Evolutionary conservation across 345 rosid species (phyloP), one percentile per base, ranked within the genome.

Genomic region (Syzygium oleosum): DNA sequence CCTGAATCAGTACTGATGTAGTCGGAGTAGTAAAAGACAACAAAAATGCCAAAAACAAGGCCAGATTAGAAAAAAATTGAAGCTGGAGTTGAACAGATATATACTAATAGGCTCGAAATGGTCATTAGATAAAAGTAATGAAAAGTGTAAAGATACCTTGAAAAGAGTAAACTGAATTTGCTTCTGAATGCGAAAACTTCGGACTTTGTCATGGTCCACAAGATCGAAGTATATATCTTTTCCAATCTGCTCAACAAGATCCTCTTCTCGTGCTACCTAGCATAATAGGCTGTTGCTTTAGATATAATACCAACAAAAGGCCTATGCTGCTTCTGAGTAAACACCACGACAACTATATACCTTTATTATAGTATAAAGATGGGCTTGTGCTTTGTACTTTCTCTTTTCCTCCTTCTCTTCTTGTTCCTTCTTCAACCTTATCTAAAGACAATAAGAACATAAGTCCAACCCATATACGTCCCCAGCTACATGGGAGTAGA

Each of bases 131-230:
- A 55, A 55, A 49, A 49, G n/a, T 27, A 38, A 73, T 38, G 41
- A 58, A 53, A 53, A 51, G 12, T 29, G 89, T 46, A 38, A 87
- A 14, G 80, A 85, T 90, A 97, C 99, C 99, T 98, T 98, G 87
- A 97, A 96, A 86, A 87, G 89, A 89, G 29, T 91, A 90, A 98
- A 98, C 21, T 94, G 93, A 9, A 91, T 94, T 88, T 96, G 99
- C 89, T 98, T 96, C 91, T 95, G 98, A 86, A 98, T 92, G 63
- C 98, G 99, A 86, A 98, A 98, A 90, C 96, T 98, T 52, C 92
- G 93, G 85, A 98, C 98, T 93, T 96, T 98, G 87, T 96, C 99
- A 91, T 98, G 99, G 93, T 98, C 98, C 89, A 98, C 99, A 86
- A 98, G 99, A 89, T 98, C 99, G 91, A 98, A 98, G 90, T 94